A percentile compares a stretch with the other conserved stretches of the same genome.
These are phyloP conservation scores for Pyrenochaeta sp. DNA, from an alignment of 2,329 filamentous ascomycete genomes.

Conservation along the genomic window DNA sequence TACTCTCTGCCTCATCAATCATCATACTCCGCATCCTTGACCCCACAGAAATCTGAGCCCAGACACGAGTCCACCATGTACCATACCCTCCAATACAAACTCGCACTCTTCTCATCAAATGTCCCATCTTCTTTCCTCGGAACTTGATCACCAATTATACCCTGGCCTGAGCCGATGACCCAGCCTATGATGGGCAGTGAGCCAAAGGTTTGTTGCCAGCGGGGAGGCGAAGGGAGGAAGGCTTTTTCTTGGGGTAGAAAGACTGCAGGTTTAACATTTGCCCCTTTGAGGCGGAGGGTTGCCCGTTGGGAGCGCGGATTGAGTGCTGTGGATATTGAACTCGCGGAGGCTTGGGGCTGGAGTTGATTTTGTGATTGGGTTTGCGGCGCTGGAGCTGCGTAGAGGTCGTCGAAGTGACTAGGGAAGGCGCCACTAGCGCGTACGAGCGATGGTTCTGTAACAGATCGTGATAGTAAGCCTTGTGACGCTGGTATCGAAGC, in stretches of 20 bases:
- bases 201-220: constrained; percentile 53
- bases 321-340: constrained; percentile 31
- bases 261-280: constrained; percentile 49
- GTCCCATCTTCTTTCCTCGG: constrained; percentile 76
- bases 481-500: constrained; percentile 29
- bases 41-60: constrained; percentile 69
- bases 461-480: constrained; percentile 24
- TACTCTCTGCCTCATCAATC: constrained; percentile 28
- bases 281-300: constrained; percentile 40
- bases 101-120: constrained; percentile 76
- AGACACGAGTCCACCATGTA: constrained; percentile 63
- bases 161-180: constrained; percentile 55
- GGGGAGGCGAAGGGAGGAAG: constrained; percentile 54
- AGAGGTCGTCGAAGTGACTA: constrained; percentile 26
- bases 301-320: constrained; percentile 29
- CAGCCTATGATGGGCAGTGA: constrained; percentile 61
- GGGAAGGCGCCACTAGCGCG: constrained; percentile 36
- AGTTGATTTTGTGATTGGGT: constrained; percentile 12
- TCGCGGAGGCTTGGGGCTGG: constrained; percentile 6
- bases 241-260: constrained; percentile 57
- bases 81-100: constrained; percentile 69
- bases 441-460: constrained; percentile 28
- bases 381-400: constrained; percentile 46
- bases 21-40: constrained; percentile 61
- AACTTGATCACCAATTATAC: constrained; percentile 78